Evolutionary conservation across 805 yeast species (phyloP).

Genomic region (Maudiozyma bulderi): DNA sequence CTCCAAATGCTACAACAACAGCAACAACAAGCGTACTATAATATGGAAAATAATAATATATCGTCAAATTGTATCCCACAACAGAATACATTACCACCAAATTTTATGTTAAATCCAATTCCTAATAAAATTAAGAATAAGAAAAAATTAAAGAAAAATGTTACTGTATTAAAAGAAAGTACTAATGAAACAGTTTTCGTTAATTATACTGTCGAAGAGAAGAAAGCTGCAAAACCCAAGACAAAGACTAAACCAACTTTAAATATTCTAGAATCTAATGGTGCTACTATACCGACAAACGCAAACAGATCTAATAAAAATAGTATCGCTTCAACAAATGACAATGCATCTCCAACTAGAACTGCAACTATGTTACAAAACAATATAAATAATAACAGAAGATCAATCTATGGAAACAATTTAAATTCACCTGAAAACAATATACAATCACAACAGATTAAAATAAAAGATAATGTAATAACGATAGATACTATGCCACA

Average conservation of each 20-base stretch:
- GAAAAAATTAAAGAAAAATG: conserved; percentile 1
- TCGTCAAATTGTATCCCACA: too few relatives aligned
- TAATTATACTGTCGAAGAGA: conserved; percentile 12
- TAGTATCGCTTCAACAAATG: neutral
- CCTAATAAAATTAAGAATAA: neutral
- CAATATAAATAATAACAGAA: neutral
- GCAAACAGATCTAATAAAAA: neutral
- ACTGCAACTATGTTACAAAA: too few relatives aligned
- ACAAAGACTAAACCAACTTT: neutral
- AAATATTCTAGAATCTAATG: neutral
- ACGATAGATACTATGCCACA: neutral
- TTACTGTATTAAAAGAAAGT: conserved; percentile 3
- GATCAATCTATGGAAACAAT: neutral
- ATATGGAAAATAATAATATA: too few relatives aligned
- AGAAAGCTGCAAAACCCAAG: neutral
- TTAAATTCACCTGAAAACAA: neutral
- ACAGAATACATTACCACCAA: neutral
- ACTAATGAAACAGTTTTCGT: conserved; percentile 23
- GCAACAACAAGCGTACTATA: too few relatives aligned
- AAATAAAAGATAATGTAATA: neutral
- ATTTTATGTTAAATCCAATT: neutral
- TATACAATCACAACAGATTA: neutral
- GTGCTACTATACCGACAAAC: neutral
- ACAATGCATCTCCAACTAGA: too few relatives aligned
- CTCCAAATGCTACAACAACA: neutral